Conservation (phyloP, 169 alveolate species). For the Blepharisma undulans region DNA sequence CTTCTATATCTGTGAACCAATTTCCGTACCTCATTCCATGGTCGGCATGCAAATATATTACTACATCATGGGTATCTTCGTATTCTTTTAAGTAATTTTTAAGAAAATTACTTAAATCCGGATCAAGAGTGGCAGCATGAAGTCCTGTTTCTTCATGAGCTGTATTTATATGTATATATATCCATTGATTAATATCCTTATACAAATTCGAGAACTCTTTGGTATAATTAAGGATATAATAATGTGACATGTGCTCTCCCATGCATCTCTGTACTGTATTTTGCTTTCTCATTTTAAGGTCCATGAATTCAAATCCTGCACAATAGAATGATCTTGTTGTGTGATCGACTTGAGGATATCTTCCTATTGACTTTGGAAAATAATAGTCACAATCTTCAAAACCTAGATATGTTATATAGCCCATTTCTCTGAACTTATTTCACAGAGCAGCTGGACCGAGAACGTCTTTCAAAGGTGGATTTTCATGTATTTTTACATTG, state of each 20-base stretch:
- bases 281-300: neutral
- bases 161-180: slow-evolving; percentile 13
- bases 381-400: slow-evolving; percentile 37
- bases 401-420: slow-evolving; percentile 3
- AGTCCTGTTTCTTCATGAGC: slow-evolving; percentile 37
- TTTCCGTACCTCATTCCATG: slow-evolving; percentile 40
- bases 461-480: slow-evolving; percentile 1
- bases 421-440: slow-evolving; percentile 18
- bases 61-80: slow-evolving; percentile 8
- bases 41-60: slow-evolving; percentile 31
- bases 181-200: slow-evolving; percentile 17
- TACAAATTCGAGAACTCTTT: neutral
- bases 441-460: neutral
- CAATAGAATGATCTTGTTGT: slow-evolving; percentile 4
- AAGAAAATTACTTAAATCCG: slow-evolving; percentile 13
- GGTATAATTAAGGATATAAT: slow-evolving; percentile 2
- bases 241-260: slow-evolving; percentile 31
- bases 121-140: slow-evolving; percentile 34
- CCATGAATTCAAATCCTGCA: slow-evolving; percentile 2
- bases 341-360: slow-evolving; percentile 25
- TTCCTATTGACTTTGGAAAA: slow-evolving; percentile 36
- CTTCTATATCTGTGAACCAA: slow-evolving; percentile 35
- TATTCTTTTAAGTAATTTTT: neutral
- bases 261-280: slow-evolving; percentile 3
- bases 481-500: neutral